Evolutionary conservation across 2,329 filamentous ascomycete species (phyloP).

Genomic region (Calonectria montana): DNA sequence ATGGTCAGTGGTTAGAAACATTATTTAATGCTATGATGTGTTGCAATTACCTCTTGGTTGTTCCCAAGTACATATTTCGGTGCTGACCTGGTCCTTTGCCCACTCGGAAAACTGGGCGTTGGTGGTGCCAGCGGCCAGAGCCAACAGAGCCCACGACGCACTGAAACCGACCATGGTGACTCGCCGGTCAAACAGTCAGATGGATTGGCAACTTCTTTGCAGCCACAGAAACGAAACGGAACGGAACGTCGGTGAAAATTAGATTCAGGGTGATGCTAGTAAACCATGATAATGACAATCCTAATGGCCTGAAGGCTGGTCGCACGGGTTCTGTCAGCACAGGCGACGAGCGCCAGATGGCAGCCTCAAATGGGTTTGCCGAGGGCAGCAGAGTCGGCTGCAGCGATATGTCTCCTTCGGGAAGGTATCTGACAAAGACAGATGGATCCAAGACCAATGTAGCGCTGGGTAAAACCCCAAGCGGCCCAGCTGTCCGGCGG

Average conservation of each 20-base stretch:
- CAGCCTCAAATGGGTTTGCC: neutral
- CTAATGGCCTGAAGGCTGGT: conserved; percentile 18
- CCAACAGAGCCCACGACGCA: conserved; percentile 31
- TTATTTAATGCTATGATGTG: neutral
- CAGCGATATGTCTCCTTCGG: conserved; percentile 23
- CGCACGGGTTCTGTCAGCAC: conserved; percentile 13
- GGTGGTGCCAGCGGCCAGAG: conserved; percentile 25
- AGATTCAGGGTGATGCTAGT: conserved; percentile 33
- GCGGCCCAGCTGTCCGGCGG: conserved; percentile 5
- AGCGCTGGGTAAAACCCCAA: conserved; percentile 1
- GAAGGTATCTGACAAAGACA: conserved; percentile 21
- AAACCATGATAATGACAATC: conserved; percentile 35
- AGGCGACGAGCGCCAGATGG: neutral
- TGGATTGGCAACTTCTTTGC: conserved; percentile 23
- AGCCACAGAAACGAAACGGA: conserved; percentile 3
- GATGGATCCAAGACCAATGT: neutral
- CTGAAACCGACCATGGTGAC: conserved; percentile 33
- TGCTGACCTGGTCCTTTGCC: conserved; percentile 63
- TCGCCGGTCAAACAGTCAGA: conserved; percentile 16
- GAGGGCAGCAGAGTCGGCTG: conserved; percentile 5
- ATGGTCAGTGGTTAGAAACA: conserved; percentile 34
- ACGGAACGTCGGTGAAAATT: conserved; percentile 19
- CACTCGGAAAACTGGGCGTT: conserved; percentile 60
- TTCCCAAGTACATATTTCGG: conserved; percentile 70
- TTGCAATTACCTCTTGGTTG: conserved; percentile 54